phyloP scores from a whole-genome alignment of 2,329 filamentous ascomycete genomes.

The Triangularia setosa region DNA sequence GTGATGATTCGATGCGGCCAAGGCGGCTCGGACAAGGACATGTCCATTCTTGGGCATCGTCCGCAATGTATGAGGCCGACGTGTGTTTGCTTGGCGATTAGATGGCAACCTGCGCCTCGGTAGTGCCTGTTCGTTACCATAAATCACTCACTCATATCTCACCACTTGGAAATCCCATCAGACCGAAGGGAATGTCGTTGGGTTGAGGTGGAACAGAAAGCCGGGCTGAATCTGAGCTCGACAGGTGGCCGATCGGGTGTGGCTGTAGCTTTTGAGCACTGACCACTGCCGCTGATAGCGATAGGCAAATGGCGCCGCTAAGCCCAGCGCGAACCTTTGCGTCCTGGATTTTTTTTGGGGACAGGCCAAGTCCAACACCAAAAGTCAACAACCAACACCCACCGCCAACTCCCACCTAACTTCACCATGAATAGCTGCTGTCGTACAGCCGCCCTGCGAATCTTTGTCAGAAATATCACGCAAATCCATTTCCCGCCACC shows the following conservation, averaged over 20 bases:
- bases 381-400: background rate
- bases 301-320: background rate
- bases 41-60: background rate
- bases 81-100: background rate
- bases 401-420: background rate
- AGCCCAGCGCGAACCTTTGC: background rate
- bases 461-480: slow-evolving; percentile 46
- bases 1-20: background rate
- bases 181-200: background rate
- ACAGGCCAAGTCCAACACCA: background rate
- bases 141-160: background rate
- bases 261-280: background rate
- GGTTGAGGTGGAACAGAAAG: background rate
- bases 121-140: background rate
- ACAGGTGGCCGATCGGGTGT: background rate
- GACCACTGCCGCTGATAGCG: background rate
- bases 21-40: background rate
- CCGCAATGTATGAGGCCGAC: background rate
- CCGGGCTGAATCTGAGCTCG: background rate
- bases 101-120: background rate
- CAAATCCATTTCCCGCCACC: slow-evolving; percentile 35
- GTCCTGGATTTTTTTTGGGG: background rate
- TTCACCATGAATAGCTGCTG: slow-evolving; percentile 46
- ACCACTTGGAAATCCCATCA: background rate
- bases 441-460: slow-evolving; percentile 40